Evolutionary conservation across 495 filamentous ascomycete genomes (phyloP).

Genomic region (Trichocladium uniseriatum): DNA sequence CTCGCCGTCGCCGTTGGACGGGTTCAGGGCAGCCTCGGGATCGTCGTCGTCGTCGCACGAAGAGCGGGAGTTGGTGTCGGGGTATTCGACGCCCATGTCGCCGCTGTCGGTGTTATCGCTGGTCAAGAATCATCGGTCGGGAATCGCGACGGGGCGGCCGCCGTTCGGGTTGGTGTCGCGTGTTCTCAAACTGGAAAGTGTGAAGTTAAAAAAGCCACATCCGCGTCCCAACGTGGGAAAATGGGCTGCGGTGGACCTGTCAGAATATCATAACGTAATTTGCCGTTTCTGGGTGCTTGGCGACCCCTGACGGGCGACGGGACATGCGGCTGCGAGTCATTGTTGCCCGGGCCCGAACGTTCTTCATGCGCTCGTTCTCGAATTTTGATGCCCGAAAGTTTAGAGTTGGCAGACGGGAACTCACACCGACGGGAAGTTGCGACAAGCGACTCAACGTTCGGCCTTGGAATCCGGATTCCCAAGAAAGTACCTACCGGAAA

Average conservation of each 20-base stretch:
- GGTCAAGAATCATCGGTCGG: background rate
- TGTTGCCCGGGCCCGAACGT: background rate
- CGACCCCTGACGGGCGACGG: conserved; percentile 3
- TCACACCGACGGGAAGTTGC: too few relatives aligned
- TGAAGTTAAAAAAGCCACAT: background rate
- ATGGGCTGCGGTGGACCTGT: background rate
- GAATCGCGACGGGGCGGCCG: background rate
- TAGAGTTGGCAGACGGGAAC: too few relatives aligned
- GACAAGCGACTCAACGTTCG: too few relatives aligned
- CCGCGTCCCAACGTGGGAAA: background rate
- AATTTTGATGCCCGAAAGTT: too few relatives aligned
- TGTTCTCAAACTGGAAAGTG: too few relatives aligned
- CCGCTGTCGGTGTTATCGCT: conserved; percentile 3
- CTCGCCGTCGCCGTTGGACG: conserved; percentile 3
- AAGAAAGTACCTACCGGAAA: too few relatives aligned
- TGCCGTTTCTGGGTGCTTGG: conserved; percentile 7
- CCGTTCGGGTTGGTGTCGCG: background rate
- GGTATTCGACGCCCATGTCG: conserved; percentile 5
- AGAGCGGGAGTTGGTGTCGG: conserved; percentile 2
- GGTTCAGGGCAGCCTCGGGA: conserved; percentile 16
- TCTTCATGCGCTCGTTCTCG: too few relatives aligned
- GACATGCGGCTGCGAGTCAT: background rate
- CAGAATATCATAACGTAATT: conserved; percentile 15
- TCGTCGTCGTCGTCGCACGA: conserved; percentile 18
- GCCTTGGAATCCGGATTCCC: too few relatives aligned